phyloP scores from a whole-genome alignment of 2,329 filamentous ascomycete species.

The Talaromyces sp. region DNA sequence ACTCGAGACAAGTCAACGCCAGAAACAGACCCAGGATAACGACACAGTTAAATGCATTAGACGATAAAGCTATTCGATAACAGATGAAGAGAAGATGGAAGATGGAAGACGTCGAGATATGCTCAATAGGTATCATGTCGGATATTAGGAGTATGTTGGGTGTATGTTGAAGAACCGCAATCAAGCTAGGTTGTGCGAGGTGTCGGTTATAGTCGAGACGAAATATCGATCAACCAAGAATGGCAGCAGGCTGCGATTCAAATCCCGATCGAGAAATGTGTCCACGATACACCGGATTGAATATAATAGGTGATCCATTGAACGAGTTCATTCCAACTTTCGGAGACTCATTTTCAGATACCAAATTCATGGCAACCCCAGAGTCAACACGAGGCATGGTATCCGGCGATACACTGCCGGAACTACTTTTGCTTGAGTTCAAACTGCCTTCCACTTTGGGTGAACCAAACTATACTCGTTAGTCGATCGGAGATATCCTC shows the following conservation, averaged over 20 bases:
- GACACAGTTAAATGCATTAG: slow-evolving; percentile 15
- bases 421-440: slow-evolving; percentile 15
- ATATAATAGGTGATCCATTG: slow-evolving; percentile 35
- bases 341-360: background rate
- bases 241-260: slow-evolving; percentile 46
- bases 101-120: slow-evolving; percentile 4
- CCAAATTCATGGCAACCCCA: slow-evolving; percentile 8
- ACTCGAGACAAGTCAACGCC: slow-evolving; percentile 4
- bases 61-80: slow-evolving; percentile 13
- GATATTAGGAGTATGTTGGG: slow-evolving; percentile 8
- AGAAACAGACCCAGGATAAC: background rate
- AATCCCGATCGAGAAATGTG: slow-evolving; percentile 36
- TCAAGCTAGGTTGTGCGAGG: slow-evolving; percentile 1
- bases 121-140: slow-evolving; percentile 9
- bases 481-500: background rate
- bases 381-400: slow-evolving; percentile 11
- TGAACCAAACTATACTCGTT: slow-evolving; percentile 48
- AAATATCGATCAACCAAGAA: slow-evolving; percentile 30
- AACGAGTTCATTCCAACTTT: background rate
- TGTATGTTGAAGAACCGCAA: background rate
- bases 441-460: slow-evolving; percentile 28
- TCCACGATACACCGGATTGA: slow-evolving; percentile 43
- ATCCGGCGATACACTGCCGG: slow-evolving; percentile 11
- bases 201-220: background rate
- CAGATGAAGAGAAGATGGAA: background rate